These are phyloP conservation scores for Saccharomycopsis sp. DNA, from an alignment of 805 yeast genomes.

Conservation along the genomic window DNA sequence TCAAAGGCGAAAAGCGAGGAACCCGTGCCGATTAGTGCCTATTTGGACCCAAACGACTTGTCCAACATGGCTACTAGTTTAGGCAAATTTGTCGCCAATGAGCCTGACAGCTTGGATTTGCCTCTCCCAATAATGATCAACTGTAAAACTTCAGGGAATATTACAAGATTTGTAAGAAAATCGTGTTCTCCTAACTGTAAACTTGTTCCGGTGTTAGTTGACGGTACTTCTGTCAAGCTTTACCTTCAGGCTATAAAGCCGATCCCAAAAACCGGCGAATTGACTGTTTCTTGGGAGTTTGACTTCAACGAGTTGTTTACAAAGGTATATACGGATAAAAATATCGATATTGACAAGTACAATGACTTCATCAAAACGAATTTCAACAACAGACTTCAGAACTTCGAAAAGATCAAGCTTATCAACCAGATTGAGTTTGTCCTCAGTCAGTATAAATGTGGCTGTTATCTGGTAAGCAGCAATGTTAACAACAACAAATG, in stretches of 20 bases:
- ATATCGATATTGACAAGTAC: slow-evolving; percentile 24
- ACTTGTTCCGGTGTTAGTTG: slow-evolving; percentile 41
- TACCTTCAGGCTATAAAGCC: slow-evolving; percentile 49
- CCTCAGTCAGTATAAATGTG: slow-evolving; percentile 58
- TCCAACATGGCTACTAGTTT: slow-evolving; percentile 9
- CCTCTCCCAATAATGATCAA: slow-evolving; percentile 12
- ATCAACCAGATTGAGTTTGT: slow-evolving; percentile 59
- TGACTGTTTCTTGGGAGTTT: slow-evolving; percentile 87
- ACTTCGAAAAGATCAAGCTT: slow-evolving; percentile 46
- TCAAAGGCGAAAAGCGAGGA: background rate
- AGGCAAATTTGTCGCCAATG: slow-evolving; percentile 2
- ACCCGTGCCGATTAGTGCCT: background rate
- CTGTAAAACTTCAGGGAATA: slow-evolving; percentile 56
- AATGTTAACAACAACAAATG: slow-evolving; percentile 44
- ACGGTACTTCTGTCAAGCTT: slow-evolving; percentile 40
- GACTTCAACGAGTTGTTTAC: slow-evolving; percentile 70
- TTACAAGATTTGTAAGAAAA: slow-evolving; percentile 65
- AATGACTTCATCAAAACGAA: slow-evolving; percentile 24
- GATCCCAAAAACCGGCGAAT: slow-evolving; percentile 60
- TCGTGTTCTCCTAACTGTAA: slow-evolving; percentile 74
- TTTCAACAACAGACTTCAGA: slow-evolving; percentile 46
- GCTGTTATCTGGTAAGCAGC: slow-evolving; percentile 32
- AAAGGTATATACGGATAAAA: slow-evolving; percentile 39
- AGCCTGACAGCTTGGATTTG: background rate
- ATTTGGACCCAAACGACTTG: background rate